These are phyloP conservation scores for Kodamaea lidongshanica DNA, from an alignment of 805 yeast species.

Conservation along the genomic window DNA sequence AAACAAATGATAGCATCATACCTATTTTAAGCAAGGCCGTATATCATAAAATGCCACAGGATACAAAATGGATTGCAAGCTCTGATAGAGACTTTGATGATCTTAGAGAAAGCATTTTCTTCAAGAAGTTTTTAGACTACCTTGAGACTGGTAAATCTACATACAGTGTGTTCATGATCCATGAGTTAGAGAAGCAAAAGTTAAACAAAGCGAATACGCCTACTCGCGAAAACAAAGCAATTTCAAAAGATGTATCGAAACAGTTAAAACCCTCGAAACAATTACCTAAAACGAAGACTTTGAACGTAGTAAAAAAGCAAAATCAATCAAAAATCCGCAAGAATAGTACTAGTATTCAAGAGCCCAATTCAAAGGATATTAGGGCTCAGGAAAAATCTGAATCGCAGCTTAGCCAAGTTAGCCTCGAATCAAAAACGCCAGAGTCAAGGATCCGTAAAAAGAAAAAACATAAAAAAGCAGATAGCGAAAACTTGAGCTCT, in stretches of 20 bases:
- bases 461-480: too few species aligned
- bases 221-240: conserved; percentile 2
- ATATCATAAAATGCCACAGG: conserved; percentile 23
- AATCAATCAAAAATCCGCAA: too few species aligned
- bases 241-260: too few species aligned
- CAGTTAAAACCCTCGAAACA: too few species aligned
- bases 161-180: conserved; percentile 5
- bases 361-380: too few species aligned
- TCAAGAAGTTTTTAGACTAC: conserved; percentile 14
- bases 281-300: conserved; percentile 1
- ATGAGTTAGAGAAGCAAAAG: conserved; percentile 4
- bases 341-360: too few species aligned
- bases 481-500: too few species aligned
- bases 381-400: too few species aligned
- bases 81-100: not conserved
- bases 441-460: too few species aligned
- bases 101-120: conserved; percentile 14
- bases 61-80: conserved; percentile 1
- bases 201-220: conserved; percentile 11
- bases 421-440: too few species aligned
- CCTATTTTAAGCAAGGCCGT: conserved; percentile 34
- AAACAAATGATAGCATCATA: conserved; percentile 20
- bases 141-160: conserved; percentile 11
- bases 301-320: conserved; percentile 1
- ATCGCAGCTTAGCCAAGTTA: too few species aligned